Conservation (phyloP, 441 rosid species). For the Erodium texanum region DNA sequence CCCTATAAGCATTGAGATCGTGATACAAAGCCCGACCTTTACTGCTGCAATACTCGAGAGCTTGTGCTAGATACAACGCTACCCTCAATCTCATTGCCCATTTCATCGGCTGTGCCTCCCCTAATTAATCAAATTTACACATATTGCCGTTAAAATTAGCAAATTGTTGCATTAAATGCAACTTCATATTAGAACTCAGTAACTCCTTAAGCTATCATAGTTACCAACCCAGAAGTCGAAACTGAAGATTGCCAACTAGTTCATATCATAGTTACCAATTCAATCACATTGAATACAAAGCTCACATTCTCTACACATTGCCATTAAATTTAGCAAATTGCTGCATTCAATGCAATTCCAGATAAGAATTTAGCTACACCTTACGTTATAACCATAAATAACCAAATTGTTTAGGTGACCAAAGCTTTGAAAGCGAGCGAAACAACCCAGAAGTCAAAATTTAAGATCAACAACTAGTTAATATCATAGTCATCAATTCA, state of each 20-base stretch:
- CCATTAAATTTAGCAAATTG: background rate
- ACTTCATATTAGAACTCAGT: too few species aligned
- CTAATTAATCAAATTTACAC: conserved; percentile 18
- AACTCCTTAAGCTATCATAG: too few species aligned
- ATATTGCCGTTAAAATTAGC: background rate
- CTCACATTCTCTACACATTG: background rate
- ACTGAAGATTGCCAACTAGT: background rate
- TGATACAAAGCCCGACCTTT: conserved; percentile 52
- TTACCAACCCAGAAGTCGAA: background rate
- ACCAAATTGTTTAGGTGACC: background rate
- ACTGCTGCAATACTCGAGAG: conserved; percentile 48
- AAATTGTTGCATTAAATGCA: background rate
- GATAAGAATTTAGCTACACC: background rate
- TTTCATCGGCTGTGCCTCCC: conserved; percentile 69
- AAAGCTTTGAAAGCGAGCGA: background rate
- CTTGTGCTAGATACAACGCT: conserved; percentile 51
- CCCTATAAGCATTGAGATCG: conserved; percentile 62
- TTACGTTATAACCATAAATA: background rate
- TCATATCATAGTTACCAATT: background rate
- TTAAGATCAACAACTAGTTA: background rate
- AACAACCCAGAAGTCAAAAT: background rate
- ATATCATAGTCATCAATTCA: background rate
- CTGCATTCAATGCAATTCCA: background rate
- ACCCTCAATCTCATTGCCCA: conserved; percentile 75
- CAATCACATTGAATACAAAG: background rate